Evolutionary conservation across 108 stramenopile species (phyloP).

Genomic region (Skeletonema potamos): DNA sequence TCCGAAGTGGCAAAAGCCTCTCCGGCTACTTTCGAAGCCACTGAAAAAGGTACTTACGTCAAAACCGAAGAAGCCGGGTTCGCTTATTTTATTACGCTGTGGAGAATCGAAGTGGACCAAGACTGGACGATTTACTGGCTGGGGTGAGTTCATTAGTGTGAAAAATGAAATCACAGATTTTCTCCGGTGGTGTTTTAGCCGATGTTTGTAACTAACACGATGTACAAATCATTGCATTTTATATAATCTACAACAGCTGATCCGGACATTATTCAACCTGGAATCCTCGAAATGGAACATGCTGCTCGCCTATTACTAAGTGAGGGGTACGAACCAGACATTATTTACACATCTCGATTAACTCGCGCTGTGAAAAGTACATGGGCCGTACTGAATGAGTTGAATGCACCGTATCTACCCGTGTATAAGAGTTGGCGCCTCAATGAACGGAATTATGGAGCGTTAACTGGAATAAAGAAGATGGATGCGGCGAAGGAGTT

Average conservation of each 20-base stretch:
- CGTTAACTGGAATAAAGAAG: slow-evolving; percentile 70
- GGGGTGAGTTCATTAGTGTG: slow-evolving; percentile 11
- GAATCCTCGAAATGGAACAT: slow-evolving; percentile 50
- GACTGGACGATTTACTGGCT: slow-evolving; percentile 63
- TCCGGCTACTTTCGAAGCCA: background rate
- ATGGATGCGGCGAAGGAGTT: slow-evolving; percentile 58
- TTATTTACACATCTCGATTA: slow-evolving; percentile 71
- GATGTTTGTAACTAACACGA: background rate
- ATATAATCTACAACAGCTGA: slow-evolving; percentile 34
- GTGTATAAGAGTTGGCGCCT: slow-evolving; percentile 74
- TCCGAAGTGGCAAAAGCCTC: slow-evolving; percentile 29
- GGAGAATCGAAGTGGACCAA: slow-evolving; percentile 54
- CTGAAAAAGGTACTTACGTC: background rate
- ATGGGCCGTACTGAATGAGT: slow-evolving; percentile 58
- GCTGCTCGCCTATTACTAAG: slow-evolving; percentile 52
- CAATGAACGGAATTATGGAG: slow-evolving; percentile 84
- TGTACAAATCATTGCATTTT: too few species aligned
- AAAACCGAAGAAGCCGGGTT: slow-evolving; percentile 42
- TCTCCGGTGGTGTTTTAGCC: too few species aligned
- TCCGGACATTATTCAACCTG: slow-evolving; percentile 50
- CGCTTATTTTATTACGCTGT: slow-evolving; percentile 55
- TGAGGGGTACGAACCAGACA: slow-evolving; percentile 69
- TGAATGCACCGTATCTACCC: slow-evolving; percentile 60
- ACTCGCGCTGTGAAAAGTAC: slow-evolving; percentile 73
- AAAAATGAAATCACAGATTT: too few species aligned